phyloP scores from a whole-genome alignment of 495 filamentous ascomycete genomes.

The Endocarpon pusillum region DNA sequence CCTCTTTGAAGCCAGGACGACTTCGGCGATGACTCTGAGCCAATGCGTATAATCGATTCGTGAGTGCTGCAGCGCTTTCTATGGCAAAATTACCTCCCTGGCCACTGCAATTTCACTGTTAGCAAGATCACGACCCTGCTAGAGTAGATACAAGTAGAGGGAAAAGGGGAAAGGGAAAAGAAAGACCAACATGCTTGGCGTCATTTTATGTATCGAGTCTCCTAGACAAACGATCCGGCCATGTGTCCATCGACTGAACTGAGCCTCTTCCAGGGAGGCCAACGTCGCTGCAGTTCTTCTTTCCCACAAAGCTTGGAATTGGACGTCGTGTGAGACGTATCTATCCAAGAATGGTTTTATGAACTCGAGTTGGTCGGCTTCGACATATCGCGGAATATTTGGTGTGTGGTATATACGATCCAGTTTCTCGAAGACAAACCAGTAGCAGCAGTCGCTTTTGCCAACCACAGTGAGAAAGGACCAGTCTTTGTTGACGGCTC shows the following conservation, averaged over 20 bases:
- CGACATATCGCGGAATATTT: slow-evolving; percentile 20
- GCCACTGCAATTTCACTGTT: too few relatives aligned
- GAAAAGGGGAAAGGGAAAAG: background rate
- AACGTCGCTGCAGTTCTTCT: background rate
- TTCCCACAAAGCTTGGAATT: background rate
- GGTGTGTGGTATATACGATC: slow-evolving; percentile 19
- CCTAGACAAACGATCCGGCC: background rate
- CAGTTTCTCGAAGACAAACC: slow-evolving; percentile 24
- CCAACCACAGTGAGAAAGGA: background rate
- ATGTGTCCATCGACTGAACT: background rate
- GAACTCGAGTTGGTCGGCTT: slow-evolving; percentile 1
- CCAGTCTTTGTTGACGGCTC: background rate
- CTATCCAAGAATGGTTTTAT: background rate
- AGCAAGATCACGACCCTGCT: too few relatives aligned
- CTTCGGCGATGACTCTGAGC: too few relatives aligned
- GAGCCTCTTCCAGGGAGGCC: background rate
- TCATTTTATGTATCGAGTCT: background rate
- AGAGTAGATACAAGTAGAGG: background rate
- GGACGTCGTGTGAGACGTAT: background rate
- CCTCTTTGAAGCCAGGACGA: too few relatives aligned
- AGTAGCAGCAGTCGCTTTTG: background rate
- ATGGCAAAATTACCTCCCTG: background rate
- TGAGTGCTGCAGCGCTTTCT: background rate
- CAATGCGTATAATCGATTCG: background rate
- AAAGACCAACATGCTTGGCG: background rate